phyloP scores from a whole-genome alignment of 257 asterid species.

The Solanum virginianum region DNA sequence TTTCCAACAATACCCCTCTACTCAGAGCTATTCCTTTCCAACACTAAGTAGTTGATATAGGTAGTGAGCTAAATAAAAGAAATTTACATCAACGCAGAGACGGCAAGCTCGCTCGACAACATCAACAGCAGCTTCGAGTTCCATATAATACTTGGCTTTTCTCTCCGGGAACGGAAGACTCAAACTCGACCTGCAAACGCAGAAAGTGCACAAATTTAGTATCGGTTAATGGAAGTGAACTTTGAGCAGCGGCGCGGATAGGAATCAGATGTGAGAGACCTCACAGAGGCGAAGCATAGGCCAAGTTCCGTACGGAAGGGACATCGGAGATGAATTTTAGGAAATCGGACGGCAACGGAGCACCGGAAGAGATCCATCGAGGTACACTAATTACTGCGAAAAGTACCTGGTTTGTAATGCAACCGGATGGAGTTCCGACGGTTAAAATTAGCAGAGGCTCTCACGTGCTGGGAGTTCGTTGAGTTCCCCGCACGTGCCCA shows the following conservation, averaged over 20 bases:
- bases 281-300: conserved; percentile 33
- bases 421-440: background rate
- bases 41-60: background rate
- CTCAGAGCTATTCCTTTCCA: background rate
- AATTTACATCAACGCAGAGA: conserved; percentile 73
- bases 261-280: conserved; percentile 19
- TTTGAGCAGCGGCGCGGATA: background rate
- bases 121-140: conserved; percentile 66
- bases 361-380: conserved; percentile 50
- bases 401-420: background rate
- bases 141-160: conserved; percentile 54
- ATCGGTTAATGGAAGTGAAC: background rate
- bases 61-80: background rate
- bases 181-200: conserved; percentile 37
- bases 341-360: conserved; percentile 35
- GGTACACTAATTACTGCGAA: background rate
- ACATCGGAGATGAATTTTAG: conserved; percentile 12
- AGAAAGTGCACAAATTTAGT: background rate
- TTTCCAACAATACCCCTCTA: background rate
- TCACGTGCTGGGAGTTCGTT: background rate
- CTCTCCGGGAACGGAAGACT: conserved; percentile 45
- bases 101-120: conserved; percentile 14
- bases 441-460: background rate
- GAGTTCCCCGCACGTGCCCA: background rate
- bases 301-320: conserved; percentile 24